Base-by-base conservation (phyloP, 2,329 filamentous ascomycete genomes). In the Aspergillus neotritici region DNA sequence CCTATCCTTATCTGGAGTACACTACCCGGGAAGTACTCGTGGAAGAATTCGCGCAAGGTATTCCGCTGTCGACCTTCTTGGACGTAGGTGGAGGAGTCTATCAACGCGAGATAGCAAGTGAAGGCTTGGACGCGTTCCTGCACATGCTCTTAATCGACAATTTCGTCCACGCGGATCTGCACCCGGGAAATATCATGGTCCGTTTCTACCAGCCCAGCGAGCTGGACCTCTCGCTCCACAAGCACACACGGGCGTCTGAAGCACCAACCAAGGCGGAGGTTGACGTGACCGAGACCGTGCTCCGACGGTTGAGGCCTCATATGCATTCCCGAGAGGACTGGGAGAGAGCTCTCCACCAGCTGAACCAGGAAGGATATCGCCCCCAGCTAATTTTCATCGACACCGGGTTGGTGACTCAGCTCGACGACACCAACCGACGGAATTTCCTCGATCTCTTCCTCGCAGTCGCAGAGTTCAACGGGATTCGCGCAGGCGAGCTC, bases 101-200 rank as follows among this genome's bases (percentile, higher is more conserved):
- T 67, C 89, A 96, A 62, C 82, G 87, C 56, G 91, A 96, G 52
- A 94, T 98, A 50, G 90, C 93, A 3, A 84, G 94, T 45, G 91
- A 97, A 69, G 93, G 93, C 0, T 78, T 98, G 0, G 90, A 98
- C 63, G 90, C 91, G 3, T 98, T 98, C 66, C 70, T 98, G 38
- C 87, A 90, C 58, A 98, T 98, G 93, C 73, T 98, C 12, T 76
- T 98, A 10, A 84, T 98, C 31, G 93, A 98, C 66, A 98, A 98
- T 64, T 98, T 98, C 64, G 84, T 96, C 17, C 93, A 98, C 61
- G 91, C 93, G 4, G 93, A 98, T 62, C 72, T 98, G 25, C 93
- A 98, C 62, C 93, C 93, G 0, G 93, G 93, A 17, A 98, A 98
- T 64, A 97, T 98, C 68, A 97, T 98, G 90, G 91, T 98, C 36